These are phyloP conservation scores for Psidium friedrichsthalianum DNA, from an alignment of 345 rosid species.

Conservation along the genomic window DNA sequence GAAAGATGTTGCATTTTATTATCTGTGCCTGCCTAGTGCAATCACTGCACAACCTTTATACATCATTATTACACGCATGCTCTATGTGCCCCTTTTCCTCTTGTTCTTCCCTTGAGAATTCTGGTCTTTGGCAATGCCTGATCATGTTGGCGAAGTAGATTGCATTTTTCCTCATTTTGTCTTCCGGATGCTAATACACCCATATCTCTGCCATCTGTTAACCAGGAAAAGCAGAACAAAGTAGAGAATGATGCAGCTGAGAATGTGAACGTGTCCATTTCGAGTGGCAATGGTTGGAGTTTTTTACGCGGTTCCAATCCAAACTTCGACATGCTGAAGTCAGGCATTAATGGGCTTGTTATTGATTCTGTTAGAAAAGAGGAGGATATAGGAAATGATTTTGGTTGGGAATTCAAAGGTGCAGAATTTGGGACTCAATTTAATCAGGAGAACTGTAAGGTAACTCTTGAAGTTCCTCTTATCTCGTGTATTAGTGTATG, in stretches of 20 bases:
- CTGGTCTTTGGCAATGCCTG: neutral
- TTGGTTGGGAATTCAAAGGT: constrained; percentile 10
- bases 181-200: neutral
- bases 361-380: neutral
- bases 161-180: neutral
- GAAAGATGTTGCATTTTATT: neutral
- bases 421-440: neutral
- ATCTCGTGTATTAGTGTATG: neutral
- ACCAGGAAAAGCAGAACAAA: constrained; percentile 5
- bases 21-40: neutral
- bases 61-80: neutral
- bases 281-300: constrained; percentile 7
- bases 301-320: constrained; percentile 3
- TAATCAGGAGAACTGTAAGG: neutral
- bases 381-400: constrained; percentile 18
- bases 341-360: constrained; percentile 12
- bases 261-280: neutral
- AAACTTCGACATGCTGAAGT: constrained; percentile 2
- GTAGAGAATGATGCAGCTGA: neutral
- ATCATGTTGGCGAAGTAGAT: neutral
- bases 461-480: neutral
- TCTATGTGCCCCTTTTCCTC: neutral
- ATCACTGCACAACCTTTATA: neutral
- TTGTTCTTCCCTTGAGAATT: neutral
- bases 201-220: neutral